A percentile compares a stretch with the other conserved stretches of the same genome.
phyloP scores from a whole-genome alignment of 345 rosid species.

The Lepidium sativum region DNA sequence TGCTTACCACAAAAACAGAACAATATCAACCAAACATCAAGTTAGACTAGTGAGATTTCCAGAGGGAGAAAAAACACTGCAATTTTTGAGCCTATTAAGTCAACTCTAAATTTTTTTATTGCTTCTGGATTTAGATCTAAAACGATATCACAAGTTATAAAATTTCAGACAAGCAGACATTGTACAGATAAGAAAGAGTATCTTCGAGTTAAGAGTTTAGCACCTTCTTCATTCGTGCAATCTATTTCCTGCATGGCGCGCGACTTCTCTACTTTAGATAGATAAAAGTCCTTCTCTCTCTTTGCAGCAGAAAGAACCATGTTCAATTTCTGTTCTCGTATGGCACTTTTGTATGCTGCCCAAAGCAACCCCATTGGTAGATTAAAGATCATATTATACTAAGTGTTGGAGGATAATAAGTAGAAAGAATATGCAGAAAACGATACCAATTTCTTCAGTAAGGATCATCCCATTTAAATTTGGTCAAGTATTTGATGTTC shows the following conservation, averaged over 20 bases:
- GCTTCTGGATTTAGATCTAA: neutral
- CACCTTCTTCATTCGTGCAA: conserved; percentile 77
- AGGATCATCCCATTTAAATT: conserved; percentile 99
- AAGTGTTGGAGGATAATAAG: neutral
- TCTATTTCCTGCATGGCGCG: conserved; percentile 61
- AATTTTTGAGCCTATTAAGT: neutral
- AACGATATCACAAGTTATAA: neutral
- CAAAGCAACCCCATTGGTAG: conserved; percentile 10
- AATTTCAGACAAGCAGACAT: neutral
- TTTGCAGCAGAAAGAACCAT: conserved; percentile 86
- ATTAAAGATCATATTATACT: conserved; percentile 2
- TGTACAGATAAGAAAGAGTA: neutral
- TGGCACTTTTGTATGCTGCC: conserved; percentile 78
- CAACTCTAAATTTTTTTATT: neutral
- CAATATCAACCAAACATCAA: neutral
- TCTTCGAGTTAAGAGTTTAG: neutral
- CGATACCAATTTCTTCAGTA: conserved; percentile 74
- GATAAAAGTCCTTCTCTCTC: conserved; percentile 85
- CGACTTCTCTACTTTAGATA: conserved; percentile 63
- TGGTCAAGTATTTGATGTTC: conserved; percentile 91
- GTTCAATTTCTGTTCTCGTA: conserved; percentile 70
- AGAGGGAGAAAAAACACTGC: neutral
- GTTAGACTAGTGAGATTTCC: neutral
- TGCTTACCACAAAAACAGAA: conserved; percentile 26
- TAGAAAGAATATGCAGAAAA: neutral